Base-by-base conservation (phyloP, 805 yeast species). In the Yarrowia hollandica region DNA sequence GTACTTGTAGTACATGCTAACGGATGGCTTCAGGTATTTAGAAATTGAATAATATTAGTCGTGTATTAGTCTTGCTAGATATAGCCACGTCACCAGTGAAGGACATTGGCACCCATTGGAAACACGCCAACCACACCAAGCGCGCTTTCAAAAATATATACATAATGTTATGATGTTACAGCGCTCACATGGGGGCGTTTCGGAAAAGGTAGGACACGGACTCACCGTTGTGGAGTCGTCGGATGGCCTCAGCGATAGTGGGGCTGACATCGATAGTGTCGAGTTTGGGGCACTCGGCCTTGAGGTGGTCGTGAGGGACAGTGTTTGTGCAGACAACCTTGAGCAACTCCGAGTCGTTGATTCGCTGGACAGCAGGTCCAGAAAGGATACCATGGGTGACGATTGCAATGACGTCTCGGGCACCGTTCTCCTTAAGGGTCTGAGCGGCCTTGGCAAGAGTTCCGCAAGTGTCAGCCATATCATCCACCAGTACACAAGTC, bases 391-490 rank as follows among this genome's bases (percentile, higher is more conserved):
- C 99, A 70, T 92, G 99, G 1, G 98, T 92, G 10, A 92, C 97
- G 54, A 94, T 86, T 11, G 98, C 96, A 63, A 92, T 82, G 21
- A 94, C 98, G 63, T 82, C 80, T 61, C 81, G 78, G 3, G 99
- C 98, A 26, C 90, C 88, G 64, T 89, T 84, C 19, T 81, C 84
- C 64, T 90, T 74, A 62, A 92, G 76, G 5, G 91, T 83, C 63
- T 92, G 96, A 10, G 96, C 92, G 1, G 98, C 98, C 73, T 92
- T 92, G 63, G 89, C 94, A 64, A 92, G 77, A 2, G 99, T 92
- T 37, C 99, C 98, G 74, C 98, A 92, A 5, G 99, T 92, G 70
- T 92, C 99, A 34, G 98, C 98, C 95, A 92, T 94, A 71, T 92
- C 99, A 72, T 92, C 99, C 30, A 92, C 88, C 63, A 92, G 76